Evolutionary conservation across 2,329 filamentous ascomycete genomes (phyloP), one percentile per base, ranked within the genome.

Genomic region (Penicillium sp.): DNA sequence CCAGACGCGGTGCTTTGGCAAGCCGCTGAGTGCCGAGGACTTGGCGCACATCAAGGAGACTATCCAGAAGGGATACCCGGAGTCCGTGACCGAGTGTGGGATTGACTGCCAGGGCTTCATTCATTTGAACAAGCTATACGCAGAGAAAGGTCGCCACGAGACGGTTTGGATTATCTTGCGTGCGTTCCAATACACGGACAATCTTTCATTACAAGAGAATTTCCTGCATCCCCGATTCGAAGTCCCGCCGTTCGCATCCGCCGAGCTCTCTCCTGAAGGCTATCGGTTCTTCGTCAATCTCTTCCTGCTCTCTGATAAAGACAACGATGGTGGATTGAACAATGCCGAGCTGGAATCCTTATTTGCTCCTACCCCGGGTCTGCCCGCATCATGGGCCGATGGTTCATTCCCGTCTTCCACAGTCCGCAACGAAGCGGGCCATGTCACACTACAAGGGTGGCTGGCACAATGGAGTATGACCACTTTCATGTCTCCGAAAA

Each of bases 381-480:
- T 96, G 14, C 95, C 95, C 0, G 78, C 85, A 3, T 94, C 91
- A 0, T 99, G 95, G 95, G 81, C 87, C 0, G 93, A 97, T 64
- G 90, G 90, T 1, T 90, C 87, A 0, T 99, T 99, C 71, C 95
- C 95, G 1, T 92, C 90, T 0, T 96, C 92, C 25, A 97, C 95
- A 0, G 94, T 98, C 17, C 89, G 92, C 43, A 98, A 97, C 72
- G 95, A 99, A 76, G 92, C 91, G 8, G 95, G 95, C 0, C 87
- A 98, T 73, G 93, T 99, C 62, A 99, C 95, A 1, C 82, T 99
- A 4, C 95, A 99, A 75, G 95, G 95, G 1, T 99, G 95, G 95
- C 85, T 99, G 39, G 95, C 95, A 4, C 95, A 99, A 71, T 99
- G 95, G 95, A 97, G 93, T 74, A 99, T 99, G 95, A 99, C 95